Evolutionary conservation across 2,329 filamentous ascomycete species (phyloP).

Genomic region (Claviceps digitariae): DNA sequence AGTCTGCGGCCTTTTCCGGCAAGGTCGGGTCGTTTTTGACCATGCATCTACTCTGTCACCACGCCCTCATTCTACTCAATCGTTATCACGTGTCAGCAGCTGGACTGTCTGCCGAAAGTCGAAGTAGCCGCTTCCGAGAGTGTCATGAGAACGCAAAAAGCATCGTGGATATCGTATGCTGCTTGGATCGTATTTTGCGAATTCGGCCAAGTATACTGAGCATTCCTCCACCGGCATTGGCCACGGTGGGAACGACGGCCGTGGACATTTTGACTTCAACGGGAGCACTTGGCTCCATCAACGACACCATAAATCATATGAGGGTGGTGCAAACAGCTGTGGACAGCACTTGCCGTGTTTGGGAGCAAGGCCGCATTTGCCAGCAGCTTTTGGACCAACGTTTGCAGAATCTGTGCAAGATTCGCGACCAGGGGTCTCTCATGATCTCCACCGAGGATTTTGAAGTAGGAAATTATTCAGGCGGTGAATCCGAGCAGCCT

Average conservation of each 20-base stretch:
- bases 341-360: slow-evolving; percentile 41
- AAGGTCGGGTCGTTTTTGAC: slow-evolving; percentile 45
- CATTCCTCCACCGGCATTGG: slow-evolving; percentile 47
- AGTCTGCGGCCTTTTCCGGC: slow-evolving; percentile 37
- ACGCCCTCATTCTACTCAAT: slow-evolving; percentile 50
- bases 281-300: slow-evolving; percentile 36
- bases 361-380: slow-evolving; percentile 43
- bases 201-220: slow-evolving; percentile 17
- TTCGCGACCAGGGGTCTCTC: slow-evolving; percentile 19
- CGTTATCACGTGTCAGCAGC: slow-evolving; percentile 36
- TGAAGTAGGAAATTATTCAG: slow-evolving; percentile 13
- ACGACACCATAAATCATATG: slow-evolving; percentile 39
- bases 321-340: slow-evolving; percentile 38
- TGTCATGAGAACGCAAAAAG: slow-evolving; percentile 38
- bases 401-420: slow-evolving; percentile 19
- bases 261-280: slow-evolving; percentile 53
- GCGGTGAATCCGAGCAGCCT: slow-evolving; percentile 14
- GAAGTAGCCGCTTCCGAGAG: slow-evolving; percentile 31
- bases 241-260: slow-evolving; percentile 48
- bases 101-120: slow-evolving; percentile 25
- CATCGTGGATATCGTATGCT: slow-evolving; percentile 33
- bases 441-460: slow-evolving; percentile 17
- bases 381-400: slow-evolving; percentile 31
- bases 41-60: slow-evolving; percentile 54
- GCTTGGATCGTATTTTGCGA: slow-evolving; percentile 24